Conservation (phyloP, 441 rosid species). For the Populus hybrid region DNA sequence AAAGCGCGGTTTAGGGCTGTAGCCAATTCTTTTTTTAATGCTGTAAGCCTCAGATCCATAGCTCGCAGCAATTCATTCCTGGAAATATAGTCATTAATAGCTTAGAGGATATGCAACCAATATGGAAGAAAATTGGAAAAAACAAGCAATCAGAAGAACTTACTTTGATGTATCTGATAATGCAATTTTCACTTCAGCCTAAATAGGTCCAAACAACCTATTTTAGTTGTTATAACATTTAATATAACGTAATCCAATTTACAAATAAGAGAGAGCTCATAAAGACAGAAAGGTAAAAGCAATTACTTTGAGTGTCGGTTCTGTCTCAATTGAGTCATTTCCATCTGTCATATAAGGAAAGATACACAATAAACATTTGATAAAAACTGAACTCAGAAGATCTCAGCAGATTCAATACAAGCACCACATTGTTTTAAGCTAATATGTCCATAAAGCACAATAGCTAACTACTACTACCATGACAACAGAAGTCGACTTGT, state of each 20-base stretch:
- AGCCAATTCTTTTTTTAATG: constrained; percentile 49
- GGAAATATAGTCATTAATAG: constrained; percentile 21
- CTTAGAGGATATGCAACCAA: constrained; percentile 17
- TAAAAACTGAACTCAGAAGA: neutral
- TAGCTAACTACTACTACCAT: neutral
- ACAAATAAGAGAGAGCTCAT: constrained; percentile 4
- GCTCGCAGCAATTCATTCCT: constrained; percentile 64
- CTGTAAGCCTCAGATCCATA: constrained; percentile 56
- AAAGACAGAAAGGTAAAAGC: constrained; percentile 1
- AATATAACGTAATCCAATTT: neutral
- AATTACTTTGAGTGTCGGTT: constrained; percentile 28
- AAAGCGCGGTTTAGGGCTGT: constrained; percentile 40
- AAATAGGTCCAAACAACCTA: constrained; percentile 24
- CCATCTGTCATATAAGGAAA: constrained; percentile 24
- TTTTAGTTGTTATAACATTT: constrained; percentile 6
- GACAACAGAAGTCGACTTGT: neutral
- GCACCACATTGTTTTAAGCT: neutral
- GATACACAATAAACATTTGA: neutral
- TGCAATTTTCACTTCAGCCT: constrained; percentile 37
- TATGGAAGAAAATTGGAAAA: constrained; percentile 10
- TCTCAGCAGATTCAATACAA: neutral
- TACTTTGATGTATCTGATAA: constrained; percentile 58
- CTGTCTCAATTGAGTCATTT: constrained; percentile 16
- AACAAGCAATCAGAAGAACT: constrained; percentile 18
- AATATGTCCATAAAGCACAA: neutral